Evolutionary conservation across 2,329 filamentous ascomycete genomes (phyloP), one percentile per base, ranked within the genome.

Genomic region (Xylariaceae sp.): DNA sequence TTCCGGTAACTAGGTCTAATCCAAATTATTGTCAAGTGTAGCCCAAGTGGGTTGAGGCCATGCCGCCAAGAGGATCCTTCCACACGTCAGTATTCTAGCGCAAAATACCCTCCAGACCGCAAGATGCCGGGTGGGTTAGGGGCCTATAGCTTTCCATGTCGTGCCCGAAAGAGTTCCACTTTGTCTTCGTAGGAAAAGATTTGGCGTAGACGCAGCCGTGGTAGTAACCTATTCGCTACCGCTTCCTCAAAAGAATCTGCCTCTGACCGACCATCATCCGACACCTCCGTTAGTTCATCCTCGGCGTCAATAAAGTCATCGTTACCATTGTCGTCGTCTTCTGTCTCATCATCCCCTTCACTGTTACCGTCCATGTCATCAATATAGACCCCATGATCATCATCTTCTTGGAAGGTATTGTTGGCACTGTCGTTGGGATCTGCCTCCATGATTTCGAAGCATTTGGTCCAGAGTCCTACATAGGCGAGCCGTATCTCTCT

Each of bases 101-200:
- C 53, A 11, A 52, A 43, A 44, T 48, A 28, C 21, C 49, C 44
- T 19, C 47, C 23, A 60, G 61, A 57, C 61, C 56, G 56, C 60
- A 63, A 65, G 59, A 58, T 54, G 39, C 52, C 29, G 23, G 19
- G 19, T 29, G 28, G n/a, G n/a, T n/a, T n/a, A 53, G 52, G 40
- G 45, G 40, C 51, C 68, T 68, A 81, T 53, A 81, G 67, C 66
- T 70, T 73, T 16, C 83, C 86, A 73, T 91, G 87, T 58, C 90
- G 82, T 28, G 89, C 88, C 72, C 88, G 90, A 76, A 94, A 94
- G 56, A 94, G 87, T 24, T 88, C 86, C 50, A 92, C 86, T 73
- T 91, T 91, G 71, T 94, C 90, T 71, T 94, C 91, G 67, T 92
- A 93, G 73, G 92, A 94, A 61, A 93, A 74, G 62, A 95, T 94